Conservation (phyloP, 805 yeast genomes). For the Vanderwaltozyma yarrowii region DNA sequence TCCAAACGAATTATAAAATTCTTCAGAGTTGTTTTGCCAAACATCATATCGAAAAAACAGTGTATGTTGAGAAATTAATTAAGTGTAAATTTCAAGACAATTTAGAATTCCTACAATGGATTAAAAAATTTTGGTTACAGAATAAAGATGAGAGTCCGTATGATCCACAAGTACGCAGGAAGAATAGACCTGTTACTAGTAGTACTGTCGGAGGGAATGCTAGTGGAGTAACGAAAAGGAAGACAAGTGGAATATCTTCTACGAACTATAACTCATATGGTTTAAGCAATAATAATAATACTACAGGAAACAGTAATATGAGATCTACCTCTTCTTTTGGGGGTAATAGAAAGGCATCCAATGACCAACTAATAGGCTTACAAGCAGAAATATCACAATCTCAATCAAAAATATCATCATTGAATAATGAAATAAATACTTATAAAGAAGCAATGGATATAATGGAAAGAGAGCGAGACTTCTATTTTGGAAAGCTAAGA, state of each 20-base stretch:
- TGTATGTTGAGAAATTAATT: conserved; percentile 72
- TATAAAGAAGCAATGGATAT: conserved; percentile 51
- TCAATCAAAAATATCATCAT: conserved; percentile 28
- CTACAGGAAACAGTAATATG: not conserved
- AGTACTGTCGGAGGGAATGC: conserved; percentile 4
- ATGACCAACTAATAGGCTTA: conserved; percentile 21
- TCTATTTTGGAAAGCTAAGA: conserved; percentile 80
- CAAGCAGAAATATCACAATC: conserved; percentile 42
- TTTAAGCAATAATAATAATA: conserved; percentile 5
- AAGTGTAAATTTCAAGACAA: conserved; percentile 91
- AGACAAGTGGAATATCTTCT: conserved; percentile 5
- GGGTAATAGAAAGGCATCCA: conserved; percentile 15
- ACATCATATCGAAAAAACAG: conserved; percentile 58
- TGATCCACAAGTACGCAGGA: conserved; percentile 57
- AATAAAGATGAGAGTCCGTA: conserved; percentile 58
- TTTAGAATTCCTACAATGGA: conserved; percentile 89
- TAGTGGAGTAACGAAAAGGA: conserved; percentile 18
- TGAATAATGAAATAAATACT: conserved; percentile 42
- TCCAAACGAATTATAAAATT: conserved; percentile 70
- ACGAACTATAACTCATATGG: not conserved
- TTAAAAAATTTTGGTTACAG: conserved; percentile 73
- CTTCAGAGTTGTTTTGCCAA: conserved; percentile 70
- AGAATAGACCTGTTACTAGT: conserved; percentile 19
- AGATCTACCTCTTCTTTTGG: conserved; percentile 17
- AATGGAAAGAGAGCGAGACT: conserved; percentile 74